Percentiles rank a stretch among this genome's conserved stretches.
Conservation (phyloP, 176 grass and related monocot species). For the Ampelocalamus luodianensis region DNA sequence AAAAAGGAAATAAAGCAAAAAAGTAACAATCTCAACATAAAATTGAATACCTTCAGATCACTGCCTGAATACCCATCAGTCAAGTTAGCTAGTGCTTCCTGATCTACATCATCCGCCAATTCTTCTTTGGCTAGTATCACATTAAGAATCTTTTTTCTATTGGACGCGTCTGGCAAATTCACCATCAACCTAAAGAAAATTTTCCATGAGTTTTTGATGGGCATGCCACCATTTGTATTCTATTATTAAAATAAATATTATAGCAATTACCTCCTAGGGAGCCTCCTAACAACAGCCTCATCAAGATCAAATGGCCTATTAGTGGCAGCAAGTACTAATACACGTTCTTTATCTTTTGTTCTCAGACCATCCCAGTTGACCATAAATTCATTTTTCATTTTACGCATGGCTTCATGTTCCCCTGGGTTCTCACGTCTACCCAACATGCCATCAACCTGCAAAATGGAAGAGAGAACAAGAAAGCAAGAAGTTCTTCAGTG, state of each 20-base stretch:
- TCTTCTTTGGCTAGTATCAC: slow-evolving; percentile 97
- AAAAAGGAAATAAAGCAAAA: slow-evolving; percentile 22
- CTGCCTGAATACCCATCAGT: slow-evolving; percentile 98
- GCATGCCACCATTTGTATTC: slow-evolving; percentile 26
- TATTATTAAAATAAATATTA: slow-evolving; percentile 1
- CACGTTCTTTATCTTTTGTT: slow-evolving; percentile 93
- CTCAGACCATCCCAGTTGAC: slow-evolving; percentile 98
- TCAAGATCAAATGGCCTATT: slow-evolving; percentile 99
- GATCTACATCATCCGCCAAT: slow-evolving; percentile 71
- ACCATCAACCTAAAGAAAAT: slow-evolving; percentile 87
- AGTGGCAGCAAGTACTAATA: slow-evolving; percentile 95
- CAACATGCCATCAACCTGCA: slow-evolving; percentile 92
- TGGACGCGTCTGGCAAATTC: slow-evolving; percentile 84
- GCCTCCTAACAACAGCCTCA: slow-evolving; percentile 95
- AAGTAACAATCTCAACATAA: slow-evolving; percentile 15
- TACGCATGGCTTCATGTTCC: slow-evolving; percentile 99
- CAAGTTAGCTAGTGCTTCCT: slow-evolving; percentile 74
- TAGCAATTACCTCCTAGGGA: slow-evolving; percentile 77
- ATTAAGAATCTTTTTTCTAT: slow-evolving; percentile 89
- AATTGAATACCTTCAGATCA: slow-evolving; percentile 82
- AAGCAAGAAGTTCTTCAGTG: background rate
- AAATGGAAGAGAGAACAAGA: slow-evolving; percentile 10
- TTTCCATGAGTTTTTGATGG: slow-evolving; percentile 26
- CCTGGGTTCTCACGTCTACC: slow-evolving; percentile 96
- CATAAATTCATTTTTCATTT: slow-evolving; percentile 99